Evolutionary conservation across 208 protist species (phyloP).

Genomic region (Leishmania lainsoni): DNA sequence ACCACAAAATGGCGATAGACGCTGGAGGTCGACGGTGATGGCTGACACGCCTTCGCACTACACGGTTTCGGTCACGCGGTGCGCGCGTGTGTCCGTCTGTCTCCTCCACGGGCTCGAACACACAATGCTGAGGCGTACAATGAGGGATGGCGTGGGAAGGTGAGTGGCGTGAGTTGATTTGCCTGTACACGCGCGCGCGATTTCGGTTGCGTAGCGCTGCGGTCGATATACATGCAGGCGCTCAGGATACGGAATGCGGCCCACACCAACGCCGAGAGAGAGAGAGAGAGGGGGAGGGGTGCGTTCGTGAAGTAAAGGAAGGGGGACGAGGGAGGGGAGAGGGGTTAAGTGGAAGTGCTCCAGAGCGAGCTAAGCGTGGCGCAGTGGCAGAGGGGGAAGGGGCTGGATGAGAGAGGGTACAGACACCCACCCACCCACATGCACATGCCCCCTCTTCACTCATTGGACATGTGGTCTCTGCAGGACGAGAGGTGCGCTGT

Average conservation of each 20-base stretch:
- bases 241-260: neutral
- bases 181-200: neutral
- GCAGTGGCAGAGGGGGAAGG: neutral
- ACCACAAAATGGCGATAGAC: neutral
- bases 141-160: neutral
- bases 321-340: neutral
- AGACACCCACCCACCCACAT: neutral
- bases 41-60: neutral
- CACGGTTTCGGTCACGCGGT: neutral
- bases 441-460: neutral
- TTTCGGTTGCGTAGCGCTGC: neutral
- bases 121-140: too few relatives aligned
- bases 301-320: neutral
- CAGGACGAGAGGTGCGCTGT: neutral
- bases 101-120: neutral
- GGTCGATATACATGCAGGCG: neutral
- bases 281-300: neutral
- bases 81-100: neutral
- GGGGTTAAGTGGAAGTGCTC: neutral
- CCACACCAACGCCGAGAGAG: neutral
- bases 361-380: neutral
- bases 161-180: neutral
- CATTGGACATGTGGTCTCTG: neutral
- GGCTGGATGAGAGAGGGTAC: neutral
- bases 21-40: neutral